Evolutionary conservation across 163 green algal genomes (phyloP), one percentile per base, ranked within the genome.

Genomic region (Prototheca wickerhamii): DNA sequence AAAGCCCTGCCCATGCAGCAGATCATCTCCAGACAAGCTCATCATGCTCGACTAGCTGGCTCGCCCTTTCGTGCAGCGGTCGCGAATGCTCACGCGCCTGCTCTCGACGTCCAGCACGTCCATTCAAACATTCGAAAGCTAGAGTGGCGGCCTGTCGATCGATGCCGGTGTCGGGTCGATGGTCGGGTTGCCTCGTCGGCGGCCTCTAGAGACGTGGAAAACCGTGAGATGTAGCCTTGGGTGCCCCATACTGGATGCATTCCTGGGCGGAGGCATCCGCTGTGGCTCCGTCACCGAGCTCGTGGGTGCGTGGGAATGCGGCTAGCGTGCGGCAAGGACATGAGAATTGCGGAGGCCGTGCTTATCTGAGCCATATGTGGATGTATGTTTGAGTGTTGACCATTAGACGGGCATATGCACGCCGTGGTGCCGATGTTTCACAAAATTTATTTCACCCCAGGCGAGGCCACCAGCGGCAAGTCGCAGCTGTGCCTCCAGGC

Each of bases 211-310:
- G 6, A 54, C 54, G 3, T 21, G 65, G 30, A 23, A 49, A 8
- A 58, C 28, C 10, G 43, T n/a, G 12, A 73, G 64, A 26, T 62
- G 67, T 2, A 74, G 56, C 15, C 52, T 80, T 0, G 77, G 79
- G 28, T 82, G 73, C 58, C 46, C 58, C 4, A 34, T 78, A 1
- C 55, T 90, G 4, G 84, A 90, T 51, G 28, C 43, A 20, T 64
- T 82, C 8, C 46, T 90, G 2, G 34, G 58, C 26, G 84, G 84
- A 20, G 84, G 84, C n/a, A 25, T 91, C 0, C 65, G 61, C 4
- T 71, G 50, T 18, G 78, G 82, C 40, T 59, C 42, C n/a, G 60
- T 91, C 26, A 91, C 84, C 1, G 84, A 91, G 43, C 29, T 90
- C 1, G 56, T 63, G 12, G 83, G 83, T 80, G 58, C 31, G 63